These are phyloP conservation scores for Schizothecium vesticola DNA, from an alignment of 495 filamentous ascomycete species.

Conservation along the genomic window DNA sequence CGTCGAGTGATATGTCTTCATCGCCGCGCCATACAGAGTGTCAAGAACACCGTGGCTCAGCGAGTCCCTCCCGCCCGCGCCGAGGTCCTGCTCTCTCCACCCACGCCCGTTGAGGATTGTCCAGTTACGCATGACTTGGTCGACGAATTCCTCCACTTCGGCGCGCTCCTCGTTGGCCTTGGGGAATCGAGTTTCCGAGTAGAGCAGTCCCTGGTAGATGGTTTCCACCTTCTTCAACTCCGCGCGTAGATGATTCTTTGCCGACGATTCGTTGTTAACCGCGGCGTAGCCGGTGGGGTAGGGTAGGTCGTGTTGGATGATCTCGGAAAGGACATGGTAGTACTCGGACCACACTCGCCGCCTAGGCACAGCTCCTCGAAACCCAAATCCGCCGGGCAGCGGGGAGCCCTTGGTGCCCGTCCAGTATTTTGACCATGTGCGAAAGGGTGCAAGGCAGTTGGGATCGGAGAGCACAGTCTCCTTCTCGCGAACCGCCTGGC, in stretches of 20 bases:
- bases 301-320: conserved; percentile 50
- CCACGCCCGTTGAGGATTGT: conserved; percentile 62
- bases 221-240: conserved; percentile 72
- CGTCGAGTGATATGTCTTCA: conserved; percentile 91
- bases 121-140: conserved; percentile 82
- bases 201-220: conserved; percentile 65
- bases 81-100: conserved; percentile 74
- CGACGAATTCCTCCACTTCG: conserved; percentile 75
- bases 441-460: conserved; percentile 52
- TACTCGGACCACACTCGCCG: conserved; percentile 73
- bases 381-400: conserved; percentile 42
- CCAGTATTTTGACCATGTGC: conserved; percentile 60
- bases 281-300: conserved; percentile 42
- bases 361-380: conserved; percentile 44
- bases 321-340: conserved; percentile 65
- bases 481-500: conserved; percentile 47
- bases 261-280: conserved; percentile 40
- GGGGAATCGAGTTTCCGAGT: conserved; percentile 74
- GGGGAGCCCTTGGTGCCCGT: conserved; percentile 29
- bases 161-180: conserved; percentile 67
- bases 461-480: conserved; percentile 39
- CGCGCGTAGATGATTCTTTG: conserved; percentile 58
- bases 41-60: conserved; percentile 70
- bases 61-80: conserved; percentile 66
- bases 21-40: conserved; percentile 79